A percentile compares a stretch with the other conserved stretches of the same genome.
These are phyloP conservation scores for Penicillium paxilli DNA, from an alignment of 495 filamentous ascomycete genomes.

Conservation along the genomic window DNA sequence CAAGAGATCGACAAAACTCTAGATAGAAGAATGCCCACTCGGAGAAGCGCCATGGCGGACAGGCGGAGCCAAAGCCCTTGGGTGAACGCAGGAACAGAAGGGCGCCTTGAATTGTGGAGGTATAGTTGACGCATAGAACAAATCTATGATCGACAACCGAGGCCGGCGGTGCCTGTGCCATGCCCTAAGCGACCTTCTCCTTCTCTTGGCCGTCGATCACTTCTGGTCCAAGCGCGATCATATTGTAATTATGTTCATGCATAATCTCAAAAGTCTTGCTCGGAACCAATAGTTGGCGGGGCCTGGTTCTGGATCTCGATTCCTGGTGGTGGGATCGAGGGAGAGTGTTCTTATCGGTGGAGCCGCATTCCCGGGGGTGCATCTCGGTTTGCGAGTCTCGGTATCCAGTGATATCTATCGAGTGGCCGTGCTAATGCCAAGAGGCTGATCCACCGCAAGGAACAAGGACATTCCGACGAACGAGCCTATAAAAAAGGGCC, in stretches of 20 bases:
- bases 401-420: slow-evolving; percentile 8
- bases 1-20: slow-evolving; percentile 13
- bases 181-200: slow-evolving; percentile 13
- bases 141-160: background rate
- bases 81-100: slow-evolving; percentile 5
- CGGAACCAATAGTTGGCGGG: slow-evolving; percentile 8
- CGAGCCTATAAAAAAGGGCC: background rate
- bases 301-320: slow-evolving; percentile 3
- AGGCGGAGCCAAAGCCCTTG: background rate
- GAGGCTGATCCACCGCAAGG: slow-evolving; percentile 13
- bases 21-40: slow-evolving; percentile 11
- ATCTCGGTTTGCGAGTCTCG: background rate
- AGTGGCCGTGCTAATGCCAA: slow-evolving; percentile 7
- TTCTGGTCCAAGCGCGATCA: slow-evolving; percentile 3
- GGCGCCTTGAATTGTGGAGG: background rate
- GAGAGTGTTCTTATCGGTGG: slow-evolving; percentile 24
- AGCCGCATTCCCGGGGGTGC: slow-evolving; percentile 6
- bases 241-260: background rate
- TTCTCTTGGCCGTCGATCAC: slow-evolving; percentile 24
- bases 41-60: background rate
- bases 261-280: slow-evolving; percentile 2
- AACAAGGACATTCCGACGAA: slow-evolving; percentile 4
- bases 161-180: background rate
- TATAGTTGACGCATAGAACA: background rate
- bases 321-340: slow-evolving; percentile 5